phyloP scores from a whole-genome alignment of 805 yeast genomes.

The Suhomyces vadensis region DNA sequence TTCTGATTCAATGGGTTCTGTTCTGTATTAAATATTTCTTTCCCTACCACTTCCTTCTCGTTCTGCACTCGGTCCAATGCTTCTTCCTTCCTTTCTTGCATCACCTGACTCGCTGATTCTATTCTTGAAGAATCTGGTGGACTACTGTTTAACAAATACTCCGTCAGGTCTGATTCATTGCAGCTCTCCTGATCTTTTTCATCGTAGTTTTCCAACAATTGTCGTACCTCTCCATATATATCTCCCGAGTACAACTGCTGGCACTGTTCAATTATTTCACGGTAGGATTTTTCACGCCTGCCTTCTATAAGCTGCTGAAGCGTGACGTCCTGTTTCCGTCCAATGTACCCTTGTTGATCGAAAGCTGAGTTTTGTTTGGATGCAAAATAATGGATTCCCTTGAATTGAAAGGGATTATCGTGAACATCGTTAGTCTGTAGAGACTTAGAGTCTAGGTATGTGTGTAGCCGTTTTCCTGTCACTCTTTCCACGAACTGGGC shows the following conservation, averaged over 20 bases:
- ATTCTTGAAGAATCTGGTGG: not conserved
- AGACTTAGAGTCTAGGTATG: too few relatives aligned
- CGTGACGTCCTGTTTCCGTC: conserved; percentile 17
- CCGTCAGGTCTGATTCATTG: not conserved
- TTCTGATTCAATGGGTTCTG: too few relatives aligned
- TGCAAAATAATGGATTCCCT: conserved; percentile 3
- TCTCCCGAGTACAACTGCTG: conserved; percentile 22
- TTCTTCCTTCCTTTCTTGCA: not conserved
- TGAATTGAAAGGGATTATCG: conserved; percentile 1
- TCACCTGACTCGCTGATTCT: too few relatives aligned
- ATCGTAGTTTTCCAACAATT: not conserved
- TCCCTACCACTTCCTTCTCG: not conserved
- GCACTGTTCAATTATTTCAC: conserved; percentile 22
- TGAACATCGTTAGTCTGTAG: too few relatives aligned
- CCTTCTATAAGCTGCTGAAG: conserved; percentile 30
- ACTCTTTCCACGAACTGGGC: conserved; percentile 18
- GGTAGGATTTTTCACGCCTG: conserved; percentile 23
- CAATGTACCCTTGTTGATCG: not conserved
- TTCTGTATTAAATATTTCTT: not conserved
- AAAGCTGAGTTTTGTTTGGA: not conserved
- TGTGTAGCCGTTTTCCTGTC: too few relatives aligned
- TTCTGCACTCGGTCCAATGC: not conserved
- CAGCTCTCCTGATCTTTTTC: not conserved
- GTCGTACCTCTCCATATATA: conserved; percentile 1
- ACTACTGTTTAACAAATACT: conserved; percentile 1